Evolutionary conservation across 345 rosid species (phyloP).

Genomic region (Rubroshorea leprosula): DNA sequence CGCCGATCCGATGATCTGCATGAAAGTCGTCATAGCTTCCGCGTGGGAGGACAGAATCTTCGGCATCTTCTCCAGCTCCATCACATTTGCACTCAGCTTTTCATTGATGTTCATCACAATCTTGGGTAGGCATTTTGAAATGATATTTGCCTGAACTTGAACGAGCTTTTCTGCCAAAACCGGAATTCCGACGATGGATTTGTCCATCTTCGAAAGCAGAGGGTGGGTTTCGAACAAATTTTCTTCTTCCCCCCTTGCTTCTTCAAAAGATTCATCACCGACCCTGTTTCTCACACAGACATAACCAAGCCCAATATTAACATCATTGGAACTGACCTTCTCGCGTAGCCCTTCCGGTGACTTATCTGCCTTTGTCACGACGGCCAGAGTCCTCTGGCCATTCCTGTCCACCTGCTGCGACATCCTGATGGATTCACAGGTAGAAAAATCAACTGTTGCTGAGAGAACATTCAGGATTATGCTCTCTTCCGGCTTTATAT

Average conservation of each 20-base stretch:
- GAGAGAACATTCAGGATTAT: conserved; percentile 47
- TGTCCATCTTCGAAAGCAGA: conserved; percentile 25
- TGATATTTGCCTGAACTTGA: conserved; percentile 23
- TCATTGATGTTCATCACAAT: conserved; percentile 21
- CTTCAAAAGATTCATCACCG: conserved; percentile 29
- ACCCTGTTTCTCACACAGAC: conserved; percentile 49
- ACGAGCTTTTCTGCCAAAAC: conserved; percentile 29
- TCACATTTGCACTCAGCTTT: conserved; percentile 15
- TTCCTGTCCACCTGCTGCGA: conserved; percentile 41
- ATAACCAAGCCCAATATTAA: conserved; percentile 45
- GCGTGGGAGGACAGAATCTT: conserved; percentile 15
- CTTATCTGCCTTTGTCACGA: conserved; percentile 47
- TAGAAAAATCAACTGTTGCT: conserved; percentile 40
- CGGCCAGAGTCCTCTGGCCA: conserved; percentile 47
- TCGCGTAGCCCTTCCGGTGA: conserved; percentile 44
- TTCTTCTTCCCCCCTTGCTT: conserved; percentile 25
- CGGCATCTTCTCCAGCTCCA: conserved; percentile 31
- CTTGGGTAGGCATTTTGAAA: conserved; percentile 24
- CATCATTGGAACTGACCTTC: conserved; percentile 46
- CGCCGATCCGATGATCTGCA: conserved; percentile 33
- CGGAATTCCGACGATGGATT: conserved; percentile 33
- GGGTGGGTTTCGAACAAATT: conserved; percentile 21
- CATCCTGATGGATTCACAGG: conserved; percentile 62
- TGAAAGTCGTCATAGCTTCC: conserved; percentile 35
- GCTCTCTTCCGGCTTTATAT: conserved; percentile 39